Conservation (phyloP, 768 basidiomycete species). For the Lactifluus volemus region DNA sequence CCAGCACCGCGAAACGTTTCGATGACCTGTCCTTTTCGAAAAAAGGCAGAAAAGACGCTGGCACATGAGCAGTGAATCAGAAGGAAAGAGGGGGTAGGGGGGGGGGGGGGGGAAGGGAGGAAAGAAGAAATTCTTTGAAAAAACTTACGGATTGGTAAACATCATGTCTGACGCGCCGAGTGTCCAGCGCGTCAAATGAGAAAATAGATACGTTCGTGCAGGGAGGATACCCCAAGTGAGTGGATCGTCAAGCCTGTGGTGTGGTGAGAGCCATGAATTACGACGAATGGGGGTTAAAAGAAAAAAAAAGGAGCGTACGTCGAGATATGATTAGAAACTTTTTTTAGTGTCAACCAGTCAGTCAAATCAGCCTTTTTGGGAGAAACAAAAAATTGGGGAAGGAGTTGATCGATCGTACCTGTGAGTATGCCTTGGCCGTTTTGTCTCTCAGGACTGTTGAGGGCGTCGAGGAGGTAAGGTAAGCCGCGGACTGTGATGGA, state of each 20-base stretch:
- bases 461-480: constrained; percentile 50
- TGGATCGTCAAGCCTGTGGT: constrained; percentile 75
- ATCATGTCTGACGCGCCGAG: constrained; percentile 90
- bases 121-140: background rate
- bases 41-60: constrained; percentile 78
- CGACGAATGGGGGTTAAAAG: no score
- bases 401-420: constrained; percentile 31
- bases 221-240: constrained; percentile 86
- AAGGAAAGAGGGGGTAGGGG: background rate
- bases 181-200: constrained; percentile 74
- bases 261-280: background rate
- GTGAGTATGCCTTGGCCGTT: constrained; percentile 63
- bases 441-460: constrained; percentile 39
- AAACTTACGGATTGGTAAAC: constrained; percentile 81
- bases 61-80: constrained; percentile 25
- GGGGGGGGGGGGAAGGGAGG: background rate
- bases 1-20: constrained; percentile 91
- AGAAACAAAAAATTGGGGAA: no score
- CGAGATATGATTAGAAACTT: constrained; percentile 92
- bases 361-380: no score
- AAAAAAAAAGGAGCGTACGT: constrained; percentile 42
- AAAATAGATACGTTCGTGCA: constrained; percentile 44
- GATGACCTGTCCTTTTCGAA: constrained; percentile 81
- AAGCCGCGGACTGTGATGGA: constrained; percentile 67
- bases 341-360: constrained; percentile 25